Conservation (phyloP, 2,329 filamentous ascomycete genomes). For the Pseudogymnoascus sp. region DNA sequence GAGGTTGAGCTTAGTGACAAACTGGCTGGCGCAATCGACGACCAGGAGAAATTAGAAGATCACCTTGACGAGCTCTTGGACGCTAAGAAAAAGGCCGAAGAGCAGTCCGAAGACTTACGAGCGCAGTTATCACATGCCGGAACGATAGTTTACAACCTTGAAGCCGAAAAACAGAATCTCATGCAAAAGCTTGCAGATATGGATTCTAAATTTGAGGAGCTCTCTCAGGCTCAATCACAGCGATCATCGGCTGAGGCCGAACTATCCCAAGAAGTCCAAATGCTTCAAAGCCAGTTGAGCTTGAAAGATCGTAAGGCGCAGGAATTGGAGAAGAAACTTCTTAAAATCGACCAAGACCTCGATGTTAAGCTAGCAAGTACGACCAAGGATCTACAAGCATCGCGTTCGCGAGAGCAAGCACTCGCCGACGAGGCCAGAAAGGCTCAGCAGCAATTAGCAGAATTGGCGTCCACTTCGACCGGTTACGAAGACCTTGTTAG, state of each 20-base stretch:
- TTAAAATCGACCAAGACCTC: conserved; percentile 80
- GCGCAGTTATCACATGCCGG: conserved; percentile 87
- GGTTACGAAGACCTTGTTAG: conserved; percentile 92
- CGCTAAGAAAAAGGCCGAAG: conserved; percentile 81
- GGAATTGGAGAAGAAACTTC: conserved; percentile 74
- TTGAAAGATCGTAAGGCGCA: conserved; percentile 84
- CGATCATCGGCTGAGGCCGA: conserved; percentile 67
- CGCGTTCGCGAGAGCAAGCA: conserved; percentile 66
- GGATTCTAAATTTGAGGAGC: conserved; percentile 60
- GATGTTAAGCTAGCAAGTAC: conserved; percentile 73
- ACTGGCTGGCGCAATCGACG: conserved; percentile 80
- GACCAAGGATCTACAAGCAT: conserved; percentile 69
- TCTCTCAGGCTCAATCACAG: conserved; percentile 62
- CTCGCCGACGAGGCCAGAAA: conserved; percentile 72
- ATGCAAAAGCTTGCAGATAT: conserved; percentile 58
- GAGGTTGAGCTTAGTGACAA: conserved; percentile 91
- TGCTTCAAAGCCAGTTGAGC: conserved; percentile 81
- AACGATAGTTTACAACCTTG: conserved; percentile 73
- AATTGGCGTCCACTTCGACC: conserved; percentile 83
- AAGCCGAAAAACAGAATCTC: conserved; percentile 75
- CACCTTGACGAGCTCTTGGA: conserved; percentile 83
- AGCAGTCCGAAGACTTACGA: conserved; percentile 70
- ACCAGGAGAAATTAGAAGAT: conserved; percentile 89
- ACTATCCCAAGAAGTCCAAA: conserved; percentile 75
- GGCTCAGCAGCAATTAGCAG: conserved; percentile 74